Evolutionary conservation across 768 basidiomycete genomes (phyloP), one percentile per base, ranked within the genome.

Genomic region (Dendrothele bispora): DNA sequence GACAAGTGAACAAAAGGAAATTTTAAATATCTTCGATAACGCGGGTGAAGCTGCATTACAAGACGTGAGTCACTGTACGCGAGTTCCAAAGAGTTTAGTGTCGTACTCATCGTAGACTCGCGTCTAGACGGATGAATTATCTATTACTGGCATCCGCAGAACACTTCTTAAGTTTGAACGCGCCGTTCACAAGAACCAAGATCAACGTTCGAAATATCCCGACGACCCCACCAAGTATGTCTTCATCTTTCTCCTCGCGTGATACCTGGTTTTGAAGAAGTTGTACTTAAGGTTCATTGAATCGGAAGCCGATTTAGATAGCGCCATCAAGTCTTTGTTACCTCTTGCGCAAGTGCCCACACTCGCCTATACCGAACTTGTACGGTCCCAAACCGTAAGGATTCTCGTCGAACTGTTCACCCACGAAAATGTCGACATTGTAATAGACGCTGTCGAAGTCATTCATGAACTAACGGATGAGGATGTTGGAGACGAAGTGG

Each of bases 351-450:
- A 97, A 61, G 79, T 79, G 3, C 89, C 95, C 1, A 71, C 76
- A 6, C 63, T 91, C 18, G 88, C 93, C 50, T 99, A 97, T 63
- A 87, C 93, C 20, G 94, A 98, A 62, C 75, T 98, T 42, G 79
- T 95, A 46, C 81, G 80, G 35, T 85, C 87, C 5, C 90, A 87
- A 27, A 73, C 84, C 15, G 70, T 93, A 14, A 61, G 75, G 26
- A 71, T 84, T 22, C 76, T 98, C 39, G 78, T 90, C 48, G 93
- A 89, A 25, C 78, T 99, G 39, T 81, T 99, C 47, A 90, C 84
- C 48, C 95, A 99, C 62, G 97, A 99, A 66, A 99, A 99, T 63
- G 78, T 86, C 39, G 97, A 99, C 67, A 98, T 99, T 51, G 89
- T 90, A n/a, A 89, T 98, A 46, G 94, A 97, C 55, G 88, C 92